These are phyloP conservation scores for Penicillium sp. DNA, from an alignment of 2,329 filamentous ascomycete species.

Conservation along the genomic window DNA sequence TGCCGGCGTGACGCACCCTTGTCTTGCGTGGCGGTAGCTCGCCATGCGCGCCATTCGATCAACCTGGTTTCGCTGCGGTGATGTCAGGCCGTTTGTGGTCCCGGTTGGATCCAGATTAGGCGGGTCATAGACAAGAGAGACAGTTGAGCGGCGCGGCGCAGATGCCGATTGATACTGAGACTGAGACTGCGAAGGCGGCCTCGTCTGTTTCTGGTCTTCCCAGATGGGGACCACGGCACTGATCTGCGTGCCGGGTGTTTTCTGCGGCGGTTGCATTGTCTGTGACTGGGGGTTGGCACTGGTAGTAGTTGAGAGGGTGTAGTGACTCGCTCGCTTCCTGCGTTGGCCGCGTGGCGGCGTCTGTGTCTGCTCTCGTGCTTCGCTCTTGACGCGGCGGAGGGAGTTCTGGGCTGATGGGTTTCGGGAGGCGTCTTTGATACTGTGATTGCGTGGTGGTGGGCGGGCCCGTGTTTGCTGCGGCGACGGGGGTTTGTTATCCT, in stretches of 20 bases:
- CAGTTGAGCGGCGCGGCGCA: constrained; percentile 22
- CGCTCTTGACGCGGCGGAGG: constrained; percentile 10
- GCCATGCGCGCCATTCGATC: constrained; percentile 24
- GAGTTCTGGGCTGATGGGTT: constrained; percentile 25
- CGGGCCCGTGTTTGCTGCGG: background rate
- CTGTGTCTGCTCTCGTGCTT: constrained; percentile 9
- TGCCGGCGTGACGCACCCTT: constrained; percentile 34
- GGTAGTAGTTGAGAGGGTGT: background rate
- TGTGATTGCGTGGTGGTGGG: constrained; percentile 6
- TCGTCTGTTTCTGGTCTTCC: constrained; percentile 39
- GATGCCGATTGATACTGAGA: background rate
- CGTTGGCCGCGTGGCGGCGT: background rate
- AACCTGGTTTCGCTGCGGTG: constrained; percentile 11
- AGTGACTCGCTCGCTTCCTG: constrained; percentile 4
- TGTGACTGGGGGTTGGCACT: background rate
- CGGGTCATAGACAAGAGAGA: constrained; percentile 22
- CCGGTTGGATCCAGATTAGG: constrained; percentile 14
- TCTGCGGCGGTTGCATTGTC: constrained; percentile 9
- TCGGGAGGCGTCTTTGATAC: constrained; percentile 28
- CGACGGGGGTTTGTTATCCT: constrained; percentile 17
- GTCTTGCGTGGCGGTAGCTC: constrained; percentile 20
- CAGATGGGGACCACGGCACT: constrained; percentile 44
- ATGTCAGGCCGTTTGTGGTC: constrained; percentile 9
- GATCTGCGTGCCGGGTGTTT: constrained; percentile 22
- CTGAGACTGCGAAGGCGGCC: background rate